Conservation (phyloP, 2,329 filamentous ascomycete species). For the Bertia moriformis region DNA sequence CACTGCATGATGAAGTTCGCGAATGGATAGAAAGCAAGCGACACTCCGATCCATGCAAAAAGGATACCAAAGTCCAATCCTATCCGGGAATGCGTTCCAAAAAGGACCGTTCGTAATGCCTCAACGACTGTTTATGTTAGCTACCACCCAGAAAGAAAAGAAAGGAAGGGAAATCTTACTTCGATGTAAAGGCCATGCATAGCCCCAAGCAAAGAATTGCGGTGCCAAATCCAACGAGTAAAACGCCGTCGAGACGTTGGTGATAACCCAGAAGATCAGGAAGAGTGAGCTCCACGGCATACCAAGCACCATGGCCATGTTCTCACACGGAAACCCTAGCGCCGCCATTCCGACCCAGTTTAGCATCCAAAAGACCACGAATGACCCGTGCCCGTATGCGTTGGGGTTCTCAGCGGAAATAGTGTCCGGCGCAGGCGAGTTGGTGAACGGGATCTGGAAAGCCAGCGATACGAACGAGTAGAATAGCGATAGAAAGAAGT, state of each 20-base stretch:
- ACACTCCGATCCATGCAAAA: constrained; percentile 39
- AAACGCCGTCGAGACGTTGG: constrained; percentile 45
- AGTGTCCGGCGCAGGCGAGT: constrained; percentile 25
- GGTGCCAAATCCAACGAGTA: constrained; percentile 43
- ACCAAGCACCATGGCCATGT: constrained; percentile 46
- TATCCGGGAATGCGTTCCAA: constrained; percentile 40
- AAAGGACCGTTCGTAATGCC: constrained; percentile 42
- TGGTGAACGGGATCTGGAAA: constrained; percentile 47
- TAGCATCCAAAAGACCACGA: constrained; percentile 48
- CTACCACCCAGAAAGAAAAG: constrained; percentile 2
- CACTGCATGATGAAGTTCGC: constrained; percentile 25
- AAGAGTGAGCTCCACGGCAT: constrained; percentile 44
- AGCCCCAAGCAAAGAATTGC: constrained; percentile 45
- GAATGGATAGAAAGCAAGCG: constrained; percentile 35
- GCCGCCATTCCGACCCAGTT: constrained; percentile 50
- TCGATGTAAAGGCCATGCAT: constrained; percentile 48
- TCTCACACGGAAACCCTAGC: constrained; percentile 48
- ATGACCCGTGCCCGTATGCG: constrained; percentile 40
- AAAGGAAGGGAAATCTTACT: constrained; percentile 15
- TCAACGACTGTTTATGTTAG: constrained; percentile 28
- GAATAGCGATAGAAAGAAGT: constrained; percentile 45
- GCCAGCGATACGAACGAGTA: constrained; percentile 50
- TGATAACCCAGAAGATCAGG: constrained; percentile 55
- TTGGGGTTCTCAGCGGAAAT: constrained; percentile 28
- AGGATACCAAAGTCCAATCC: constrained; percentile 46